Evolutionary conservation across 2,329 filamentous ascomycete species (phyloP).

Genomic region (Venturia effusa): DNA sequence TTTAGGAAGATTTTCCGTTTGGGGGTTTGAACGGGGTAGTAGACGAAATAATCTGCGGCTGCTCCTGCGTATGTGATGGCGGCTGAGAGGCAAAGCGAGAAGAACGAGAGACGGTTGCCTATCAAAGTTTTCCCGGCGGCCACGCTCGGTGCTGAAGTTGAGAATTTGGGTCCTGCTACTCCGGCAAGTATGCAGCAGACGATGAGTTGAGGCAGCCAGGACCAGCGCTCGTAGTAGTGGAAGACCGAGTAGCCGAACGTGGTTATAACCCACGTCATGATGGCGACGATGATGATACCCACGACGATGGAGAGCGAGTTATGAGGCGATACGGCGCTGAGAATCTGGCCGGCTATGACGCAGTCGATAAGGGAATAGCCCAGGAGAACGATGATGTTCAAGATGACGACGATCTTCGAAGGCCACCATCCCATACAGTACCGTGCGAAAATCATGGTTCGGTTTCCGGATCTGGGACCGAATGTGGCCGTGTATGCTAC

Average conservation of each 20-base stretch:
- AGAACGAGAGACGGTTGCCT: slow-evolving; percentile 55
- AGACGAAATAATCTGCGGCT: slow-evolving; percentile 59
- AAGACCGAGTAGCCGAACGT: slow-evolving; percentile 21
- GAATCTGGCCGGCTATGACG: slow-evolving; percentile 49
- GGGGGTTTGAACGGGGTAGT: slow-evolving; percentile 46
- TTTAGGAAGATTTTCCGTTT: slow-evolving; percentile 44
- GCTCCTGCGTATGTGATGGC: slow-evolving; percentile 53
- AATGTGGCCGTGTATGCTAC: slow-evolving; percentile 52
- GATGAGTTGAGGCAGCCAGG: slow-evolving; percentile 19
- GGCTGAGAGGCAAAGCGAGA: slow-evolving; percentile 55
- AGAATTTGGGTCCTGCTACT: slow-evolving; percentile 40
- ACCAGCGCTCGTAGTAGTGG: slow-evolving; percentile 19
- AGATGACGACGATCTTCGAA: slow-evolving; percentile 49
- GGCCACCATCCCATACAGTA: slow-evolving; percentile 58
- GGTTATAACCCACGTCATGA: slow-evolving; percentile 19
- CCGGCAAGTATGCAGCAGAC: slow-evolving; percentile 21
- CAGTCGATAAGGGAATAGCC: slow-evolving; percentile 54
- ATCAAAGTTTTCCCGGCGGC: slow-evolving; percentile 42
- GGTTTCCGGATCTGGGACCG: slow-evolving; percentile 49
- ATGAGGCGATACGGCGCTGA: slow-evolving; percentile 49
- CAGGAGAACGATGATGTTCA: slow-evolving; percentile 52
- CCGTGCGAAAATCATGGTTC: slow-evolving; percentile 51
- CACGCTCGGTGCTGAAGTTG: slow-evolving; percentile 39
- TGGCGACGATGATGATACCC: slow-evolving; percentile 47
- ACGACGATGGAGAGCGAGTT: slow-evolving; percentile 46